Evolutionary conservation across 306 rosid species (phyloP).

Genomic region (Pachyrhizus erosus): DNA sequence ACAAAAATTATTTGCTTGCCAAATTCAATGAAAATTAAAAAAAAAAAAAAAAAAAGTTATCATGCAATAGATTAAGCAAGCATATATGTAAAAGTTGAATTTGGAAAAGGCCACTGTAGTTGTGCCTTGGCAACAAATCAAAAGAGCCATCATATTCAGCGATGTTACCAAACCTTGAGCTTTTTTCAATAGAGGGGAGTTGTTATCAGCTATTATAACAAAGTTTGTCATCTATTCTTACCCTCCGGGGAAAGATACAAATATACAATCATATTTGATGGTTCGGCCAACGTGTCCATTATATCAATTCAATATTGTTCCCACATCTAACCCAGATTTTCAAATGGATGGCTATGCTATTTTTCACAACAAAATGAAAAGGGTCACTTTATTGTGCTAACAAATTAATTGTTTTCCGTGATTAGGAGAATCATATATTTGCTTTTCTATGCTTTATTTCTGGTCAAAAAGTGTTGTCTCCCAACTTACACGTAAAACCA

Average conservation of each 20-base stretch:
- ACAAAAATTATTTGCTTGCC: constrained; percentile 43
- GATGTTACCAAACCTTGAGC: constrained; percentile 47
- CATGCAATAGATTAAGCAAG: constrained; percentile 10
- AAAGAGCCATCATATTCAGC: constrained; percentile 42
- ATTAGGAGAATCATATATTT: constrained; percentile 48
- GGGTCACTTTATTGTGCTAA: constrained; percentile 26
- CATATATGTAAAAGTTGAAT: constrained; percentile 19
- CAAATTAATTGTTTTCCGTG: constrained; percentile 39
- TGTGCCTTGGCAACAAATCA: constrained; percentile 47
- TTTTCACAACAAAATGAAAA: constrained; percentile 30
- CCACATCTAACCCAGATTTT: constrained; percentile 33
- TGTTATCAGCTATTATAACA: constrained; percentile 47
- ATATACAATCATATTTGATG: constrained; percentile 8
- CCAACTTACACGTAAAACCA: constrained; percentile 38
- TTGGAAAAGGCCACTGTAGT: constrained; percentile 29
- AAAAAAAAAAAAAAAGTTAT: neutral
- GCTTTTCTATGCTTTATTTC: constrained; percentile 48
- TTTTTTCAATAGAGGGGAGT: constrained; percentile 36
- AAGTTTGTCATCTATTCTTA: constrained; percentile 24
- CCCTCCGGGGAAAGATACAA: constrained; percentile 34
- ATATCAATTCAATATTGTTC: constrained; percentile 25
- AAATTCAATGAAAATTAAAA: constrained; percentile 26
- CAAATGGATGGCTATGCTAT: constrained; percentile 21
- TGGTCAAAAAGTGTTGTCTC: constrained; percentile 52
- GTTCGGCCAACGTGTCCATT: constrained; percentile 32